These are phyloP conservation scores for Cutaneotrichosporon dermatis DNA, from an alignment of 1,284 basidiomycete genomes.

Conservation along the genomic window DNA sequence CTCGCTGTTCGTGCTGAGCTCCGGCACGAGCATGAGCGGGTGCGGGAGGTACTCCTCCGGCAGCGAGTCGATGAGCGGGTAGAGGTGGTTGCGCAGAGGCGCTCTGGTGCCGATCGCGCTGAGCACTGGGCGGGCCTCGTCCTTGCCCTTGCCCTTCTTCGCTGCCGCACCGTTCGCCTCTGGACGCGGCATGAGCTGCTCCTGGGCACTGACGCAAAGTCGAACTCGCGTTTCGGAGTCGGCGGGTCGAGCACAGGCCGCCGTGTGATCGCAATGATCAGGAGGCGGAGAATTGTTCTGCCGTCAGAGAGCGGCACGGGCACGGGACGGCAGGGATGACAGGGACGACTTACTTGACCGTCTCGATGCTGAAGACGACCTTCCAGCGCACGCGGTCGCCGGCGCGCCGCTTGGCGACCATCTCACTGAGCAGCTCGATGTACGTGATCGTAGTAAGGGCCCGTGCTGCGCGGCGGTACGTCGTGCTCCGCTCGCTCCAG, in stretches of 20 bases:
- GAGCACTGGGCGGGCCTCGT: constrained; percentile 49
- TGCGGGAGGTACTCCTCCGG: constrained; percentile 36
- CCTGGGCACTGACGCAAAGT: constrained; percentile 61
- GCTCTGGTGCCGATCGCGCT: constrained; percentile 52
- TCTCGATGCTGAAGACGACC: constrained; percentile 66
- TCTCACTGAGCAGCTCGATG: constrained; percentile 76
- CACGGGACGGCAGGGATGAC: too few relatives aligned
- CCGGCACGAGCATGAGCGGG: constrained; percentile 37
- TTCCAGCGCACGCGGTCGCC: constrained; percentile 62
- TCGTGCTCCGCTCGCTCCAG: constrained; percentile 63
- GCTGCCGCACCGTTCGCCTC: neutral
- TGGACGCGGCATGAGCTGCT: constrained; percentile 8
- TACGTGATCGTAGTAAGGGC: constrained; percentile 69
- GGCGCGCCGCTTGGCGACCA: constrained; percentile 64
- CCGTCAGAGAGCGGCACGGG: neutral
- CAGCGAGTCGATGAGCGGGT: constrained; percentile 32
- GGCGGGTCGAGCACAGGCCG: constrained; percentile 69
- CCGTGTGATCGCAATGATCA: constrained; percentile 65
- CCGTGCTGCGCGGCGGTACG: constrained; percentile 72
- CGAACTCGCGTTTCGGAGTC: constrained; percentile 78
- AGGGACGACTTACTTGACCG: constrained; percentile 65
- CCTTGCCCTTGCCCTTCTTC: constrained; percentile 3
- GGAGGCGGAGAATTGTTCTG: constrained; percentile 67
- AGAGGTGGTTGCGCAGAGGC: constrained; percentile 54
- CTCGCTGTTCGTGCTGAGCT: constrained; percentile 24